Evolutionary conservation across 2,329 filamentous ascomycete genomes (phyloP).

Genomic region (Aspergillus latus): DNA sequence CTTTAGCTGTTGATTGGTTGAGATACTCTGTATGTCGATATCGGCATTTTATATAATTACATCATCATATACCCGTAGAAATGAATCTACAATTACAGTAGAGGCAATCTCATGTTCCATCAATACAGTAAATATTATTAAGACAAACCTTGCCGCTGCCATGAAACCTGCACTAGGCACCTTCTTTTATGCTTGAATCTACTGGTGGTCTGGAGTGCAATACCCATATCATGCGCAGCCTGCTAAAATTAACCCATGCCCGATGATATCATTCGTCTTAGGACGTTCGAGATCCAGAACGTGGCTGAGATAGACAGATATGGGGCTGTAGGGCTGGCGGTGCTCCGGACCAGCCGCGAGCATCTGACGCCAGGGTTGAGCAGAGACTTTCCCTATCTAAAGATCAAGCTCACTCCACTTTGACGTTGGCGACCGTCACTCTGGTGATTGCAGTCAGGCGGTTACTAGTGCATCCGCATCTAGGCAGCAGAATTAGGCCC

Average conservation of each 20-base stretch:
- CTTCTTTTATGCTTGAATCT: background rate
- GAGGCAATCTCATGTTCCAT: constrained; percentile 2
- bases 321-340: constrained; percentile 10
- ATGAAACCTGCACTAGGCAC: background rate
- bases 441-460: constrained; percentile 1
- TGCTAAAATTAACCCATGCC: background rate
- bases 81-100: too few relatives aligned
- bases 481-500: constrained; percentile 8
- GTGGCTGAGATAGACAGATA: constrained; percentile 4
- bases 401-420: background rate
- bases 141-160: constrained; percentile 1
- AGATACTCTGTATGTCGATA: too few relatives aligned
- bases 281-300: background rate
- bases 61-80: background rate
- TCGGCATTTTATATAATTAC: too few relatives aligned
- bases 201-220: background rate
- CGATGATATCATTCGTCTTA: constrained; percentile 5
- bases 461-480: background rate
- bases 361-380: too few relatives aligned
- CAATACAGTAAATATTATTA: background rate
- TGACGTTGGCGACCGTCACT: background rate
- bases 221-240: background rate
- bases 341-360: background rate
- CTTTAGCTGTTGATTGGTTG: too few relatives aligned
- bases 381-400: background rate